Evolutionary conservation across 139 green algal genomes (phyloP).

Genomic region (Nannochloris sp.): DNA sequence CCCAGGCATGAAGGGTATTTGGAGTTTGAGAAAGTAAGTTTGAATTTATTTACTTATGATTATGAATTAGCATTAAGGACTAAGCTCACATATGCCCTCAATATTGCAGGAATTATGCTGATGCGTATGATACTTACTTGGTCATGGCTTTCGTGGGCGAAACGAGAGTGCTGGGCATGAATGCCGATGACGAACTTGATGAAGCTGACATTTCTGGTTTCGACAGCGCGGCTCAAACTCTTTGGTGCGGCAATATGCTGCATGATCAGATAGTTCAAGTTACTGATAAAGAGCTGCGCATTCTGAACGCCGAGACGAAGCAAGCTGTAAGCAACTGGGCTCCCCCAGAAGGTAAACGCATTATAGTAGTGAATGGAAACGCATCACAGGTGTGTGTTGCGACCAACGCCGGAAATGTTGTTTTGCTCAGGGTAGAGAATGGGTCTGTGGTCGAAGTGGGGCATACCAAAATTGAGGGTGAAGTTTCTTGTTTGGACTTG

Average conservation of each 20-base stretch:
- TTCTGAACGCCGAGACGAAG: slow-evolving; percentile 38
- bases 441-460: slow-evolving; percentile 42
- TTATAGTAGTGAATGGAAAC: slow-evolving; percentile 74
- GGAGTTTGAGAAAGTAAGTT: slow-evolving; percentile 62
- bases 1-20: slow-evolving; percentile 78
- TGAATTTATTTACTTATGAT: slow-evolving; percentile 1
- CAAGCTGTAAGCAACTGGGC: slow-evolving; percentile 55
- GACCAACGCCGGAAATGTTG: slow-evolving; percentile 52
- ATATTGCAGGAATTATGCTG: slow-evolving; percentile 16
- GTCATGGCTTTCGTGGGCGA: slow-evolving; percentile 91
- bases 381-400: slow-evolving; percentile 66
- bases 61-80: neutral
- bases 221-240: slow-evolving; percentile 57
- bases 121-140: slow-evolving; percentile 75
- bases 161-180: slow-evolving; percentile 81
- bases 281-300: slow-evolving; percentile 37
- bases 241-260: slow-evolving; percentile 75
- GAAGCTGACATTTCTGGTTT: slow-evolving; percentile 80
- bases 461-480: slow-evolving; percentile 46
- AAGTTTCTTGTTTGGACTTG: slow-evolving; percentile 90
- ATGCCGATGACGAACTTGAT: slow-evolving; percentile 71
- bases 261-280: slow-evolving; percentile 82
- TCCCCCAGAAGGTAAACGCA: slow-evolving; percentile 35
- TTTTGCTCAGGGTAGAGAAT: slow-evolving; percentile 58
- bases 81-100: neutral